Evolutionary conservation across 768 basidiomycete species (phyloP), one percentile per base, ranked within the genome.

Genomic region (Pulveroboletus ravenelii): DNA sequence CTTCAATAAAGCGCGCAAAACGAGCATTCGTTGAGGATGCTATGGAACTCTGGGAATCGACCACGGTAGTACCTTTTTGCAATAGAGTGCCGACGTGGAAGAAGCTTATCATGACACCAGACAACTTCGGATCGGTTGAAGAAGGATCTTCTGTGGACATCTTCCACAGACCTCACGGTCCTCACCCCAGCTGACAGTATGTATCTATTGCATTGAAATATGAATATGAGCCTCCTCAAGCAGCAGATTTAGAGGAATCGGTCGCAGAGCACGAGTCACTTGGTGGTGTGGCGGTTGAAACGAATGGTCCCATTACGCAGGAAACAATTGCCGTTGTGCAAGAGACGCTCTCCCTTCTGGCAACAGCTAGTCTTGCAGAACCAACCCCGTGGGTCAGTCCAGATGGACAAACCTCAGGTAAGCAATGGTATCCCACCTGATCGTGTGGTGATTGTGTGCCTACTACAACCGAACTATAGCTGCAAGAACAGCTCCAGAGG

Each of bases 111-210:
- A 15, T 10, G 41, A 25, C 14, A 3, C 2, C 18, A 47, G 45
- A 29, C 48, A 6, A 56, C 48, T 7, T 56, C 54, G n/a, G 45
- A 51, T 3, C 32, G 8, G 9, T 37, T 51, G 18, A 51, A 39
- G 20, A 56, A 48, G 23, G 5, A n/a, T 0, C 0, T 50, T 3
- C 6, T 56, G 14, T 56, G 53, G 1, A 34, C 35, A 1, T 14
- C 20, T 15, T 12, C 37, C 4, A 23, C 15, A 0, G 9, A 56
- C 3, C 3, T 56, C 4, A 23, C 15, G 0, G 9, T 55, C 3
- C 3, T 56, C 10, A 34, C 20, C 14, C 18, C 23, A 14, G 48
- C 47, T 10, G 41, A 37, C 41, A 17, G 52, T 53, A 45, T 6
- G 9, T 25, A 27, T 27, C 34, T 2, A 5, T 25, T 25, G 31